Percentiles rank a stretch among this genome's conserved stretches.
Evolutionary conservation across 1,284 basidiomycete species (phyloP).

Genomic region (Clitocybe nebularis): DNA sequence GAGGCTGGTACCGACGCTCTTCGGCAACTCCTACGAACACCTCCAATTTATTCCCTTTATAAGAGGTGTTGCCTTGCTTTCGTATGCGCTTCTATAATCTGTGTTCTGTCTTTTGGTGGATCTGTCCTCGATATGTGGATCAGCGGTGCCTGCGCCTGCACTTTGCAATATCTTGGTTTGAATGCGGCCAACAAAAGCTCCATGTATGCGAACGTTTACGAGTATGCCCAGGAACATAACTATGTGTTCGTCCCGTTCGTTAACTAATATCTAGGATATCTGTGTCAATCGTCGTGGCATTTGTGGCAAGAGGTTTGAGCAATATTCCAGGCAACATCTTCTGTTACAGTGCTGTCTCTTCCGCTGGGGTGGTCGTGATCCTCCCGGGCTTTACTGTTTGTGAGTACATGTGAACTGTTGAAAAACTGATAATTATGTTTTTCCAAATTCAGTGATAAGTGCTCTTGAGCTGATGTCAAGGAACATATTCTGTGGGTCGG

Average conservation of each 20-base stretch:
- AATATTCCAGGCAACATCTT: conserved; percentile 66
- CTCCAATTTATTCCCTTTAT: conserved; percentile 59
- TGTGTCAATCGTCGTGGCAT: conserved; percentile 78
- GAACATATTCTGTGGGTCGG: conserved; percentile 82
- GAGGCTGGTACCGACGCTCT: conserved; percentile 62
- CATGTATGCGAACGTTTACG: conserved; percentile 86
- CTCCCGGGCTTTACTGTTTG: conserved; percentile 77
- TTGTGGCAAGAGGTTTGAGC: conserved; percentile 71
- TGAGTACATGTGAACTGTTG: no score
- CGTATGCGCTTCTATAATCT: conserved; percentile 72
- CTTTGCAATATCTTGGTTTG: conserved; percentile 74
- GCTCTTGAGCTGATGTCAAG: conserved; percentile 81
- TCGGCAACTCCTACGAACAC: conserved; percentile 53
- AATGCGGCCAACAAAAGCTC: conserved; percentile 75
- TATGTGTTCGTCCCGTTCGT: neutral
- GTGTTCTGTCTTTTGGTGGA: conserved; percentile 78
- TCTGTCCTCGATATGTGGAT: conserved; percentile 81
- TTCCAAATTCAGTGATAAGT: conserved; percentile 73
- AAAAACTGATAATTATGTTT: no score
- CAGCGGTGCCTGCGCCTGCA: conserved; percentile 65
- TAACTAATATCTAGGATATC: conserved; percentile 55
- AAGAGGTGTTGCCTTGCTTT: conserved; percentile 70
- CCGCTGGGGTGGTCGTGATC: conserved; percentile 76
- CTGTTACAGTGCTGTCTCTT: conserved; percentile 82
- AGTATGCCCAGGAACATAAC: conserved; percentile 51